Conservation (phyloP, 2,329 filamentous ascomycete genomes). For the Cephalotrichum gorgonifer region DNA sequence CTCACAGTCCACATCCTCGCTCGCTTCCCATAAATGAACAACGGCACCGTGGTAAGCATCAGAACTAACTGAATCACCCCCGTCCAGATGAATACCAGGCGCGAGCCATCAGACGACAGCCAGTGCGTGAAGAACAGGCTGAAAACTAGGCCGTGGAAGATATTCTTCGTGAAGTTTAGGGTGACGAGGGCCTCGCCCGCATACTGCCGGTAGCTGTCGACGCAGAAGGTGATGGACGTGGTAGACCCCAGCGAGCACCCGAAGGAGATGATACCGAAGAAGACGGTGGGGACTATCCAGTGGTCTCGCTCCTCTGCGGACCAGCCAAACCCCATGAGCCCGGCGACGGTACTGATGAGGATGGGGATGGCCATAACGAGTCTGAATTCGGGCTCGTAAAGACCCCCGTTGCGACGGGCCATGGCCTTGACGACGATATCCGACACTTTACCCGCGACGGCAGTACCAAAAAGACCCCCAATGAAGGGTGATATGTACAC, state of each 20-base stretch:
- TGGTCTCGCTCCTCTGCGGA: constrained; percentile 61
- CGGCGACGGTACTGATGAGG: constrained; percentile 65
- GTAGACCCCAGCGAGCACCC: constrained; percentile 85
- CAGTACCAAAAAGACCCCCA: constrained; percentile 81
- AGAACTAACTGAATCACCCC: constrained; percentile 76
- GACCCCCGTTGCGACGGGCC: constrained; percentile 75
- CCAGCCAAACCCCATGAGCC: constrained; percentile 97
- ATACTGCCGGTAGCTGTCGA: constrained; percentile 88
- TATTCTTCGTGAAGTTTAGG: constrained; percentile 88
- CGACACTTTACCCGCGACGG: constrained; percentile 77
- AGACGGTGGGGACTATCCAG: constrained; percentile 88
- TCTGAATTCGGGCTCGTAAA: constrained; percentile 92
- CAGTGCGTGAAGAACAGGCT: constrained; percentile 79
- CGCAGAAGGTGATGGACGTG: constrained; percentile 85
- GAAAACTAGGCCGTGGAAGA: constrained; percentile 84
- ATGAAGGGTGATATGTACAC: constrained; percentile 87
- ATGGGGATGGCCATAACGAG: constrained; percentile 81
- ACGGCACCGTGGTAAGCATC: constrained; percentile 68
- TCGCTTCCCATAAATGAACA: constrained; percentile 91
- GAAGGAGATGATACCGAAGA: constrained; percentile 87
- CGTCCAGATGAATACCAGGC: constrained; percentile 69
- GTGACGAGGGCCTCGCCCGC: constrained; percentile 91
- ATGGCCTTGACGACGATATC: constrained; percentile 77
- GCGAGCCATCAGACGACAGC: constrained; percentile 66
- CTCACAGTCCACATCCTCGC: constrained; percentile 95